Percentiles rank a stretch among this genome's conserved stretches.
Evolutionary conservation across 164 flowering plant genomes (phyloP).

Genomic region (Tinospora cordifolia): DNA sequence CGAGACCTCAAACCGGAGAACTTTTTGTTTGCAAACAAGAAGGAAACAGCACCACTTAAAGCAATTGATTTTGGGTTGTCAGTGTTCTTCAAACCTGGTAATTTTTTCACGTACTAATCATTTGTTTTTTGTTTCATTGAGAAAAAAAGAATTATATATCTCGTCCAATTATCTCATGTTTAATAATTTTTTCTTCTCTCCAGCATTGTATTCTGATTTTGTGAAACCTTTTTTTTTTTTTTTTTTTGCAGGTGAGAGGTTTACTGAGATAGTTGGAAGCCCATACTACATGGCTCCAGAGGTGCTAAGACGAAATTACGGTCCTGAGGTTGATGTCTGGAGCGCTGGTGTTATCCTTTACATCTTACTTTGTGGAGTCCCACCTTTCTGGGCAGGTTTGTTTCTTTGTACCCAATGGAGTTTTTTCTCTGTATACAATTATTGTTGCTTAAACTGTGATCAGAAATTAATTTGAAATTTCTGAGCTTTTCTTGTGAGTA

Average conservation of each 20-base stretch:
- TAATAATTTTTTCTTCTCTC: background rate
- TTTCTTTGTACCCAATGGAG: background rate
- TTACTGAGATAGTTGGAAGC: conserved; percentile 87
- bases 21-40: conserved; percentile 81
- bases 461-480: background rate
- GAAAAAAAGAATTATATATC: background rate
- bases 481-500: background rate
- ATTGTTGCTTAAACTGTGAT: no score
- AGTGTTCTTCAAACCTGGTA: conserved; percentile 95
- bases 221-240: conserved; percentile 9
- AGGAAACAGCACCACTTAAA: conserved; percentile 90
- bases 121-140: background rate
- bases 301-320: conserved; percentile 79
- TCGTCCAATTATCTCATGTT: background rate
- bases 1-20: conserved; percentile 95
- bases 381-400: conserved; percentile 97
- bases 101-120: background rate
- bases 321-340: conserved; percentile 91
- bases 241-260: conserved; percentile 51
- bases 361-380: conserved; percentile 84
- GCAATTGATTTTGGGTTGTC: conserved; percentile 95
- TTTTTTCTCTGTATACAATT: background rate
- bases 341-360: conserved; percentile 93
- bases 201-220: conserved; percentile 4
- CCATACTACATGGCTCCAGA: conserved; percentile 99